Conservation (phyloP, 2,329 filamentous ascomycete genomes). For the Fonsecaea erecta region DNA sequence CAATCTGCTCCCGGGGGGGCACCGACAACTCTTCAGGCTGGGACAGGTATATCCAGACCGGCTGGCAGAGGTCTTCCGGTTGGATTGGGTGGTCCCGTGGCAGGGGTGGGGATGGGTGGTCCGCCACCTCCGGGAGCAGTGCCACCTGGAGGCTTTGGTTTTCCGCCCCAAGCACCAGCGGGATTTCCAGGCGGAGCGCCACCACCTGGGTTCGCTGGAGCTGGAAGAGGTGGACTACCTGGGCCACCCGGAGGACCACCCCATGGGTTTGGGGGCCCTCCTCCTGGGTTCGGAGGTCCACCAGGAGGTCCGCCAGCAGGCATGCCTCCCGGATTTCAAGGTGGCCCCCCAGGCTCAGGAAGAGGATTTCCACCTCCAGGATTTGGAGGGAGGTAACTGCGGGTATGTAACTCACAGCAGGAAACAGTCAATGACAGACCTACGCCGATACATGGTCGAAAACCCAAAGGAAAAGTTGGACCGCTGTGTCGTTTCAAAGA, state of each 20-base stretch:
- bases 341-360: constrained; percentile 61
- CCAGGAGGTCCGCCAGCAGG: constrained; percentile 37
- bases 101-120: constrained; percentile 72
- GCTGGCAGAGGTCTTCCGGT: constrained; percentile 83
- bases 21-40: constrained; percentile 69
- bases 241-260: constrained; percentile 18
- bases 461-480: background rate
- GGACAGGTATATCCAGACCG: constrained; percentile 87
- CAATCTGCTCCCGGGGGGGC: constrained; percentile 71
- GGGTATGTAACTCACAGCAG: background rate
- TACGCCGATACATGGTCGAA: background rate
- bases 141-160: constrained; percentile 56
- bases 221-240: constrained; percentile 25
- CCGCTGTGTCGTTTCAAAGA: background rate
- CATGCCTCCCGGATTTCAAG: constrained; percentile 72
- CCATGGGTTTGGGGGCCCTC: constrained; percentile 42
- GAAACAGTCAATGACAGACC: background rate
- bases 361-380: constrained; percentile 59
- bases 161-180: constrained; percentile 57
- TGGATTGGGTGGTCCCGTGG: constrained; percentile 85
- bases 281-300: constrained; percentile 53
- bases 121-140: constrained; percentile 66
- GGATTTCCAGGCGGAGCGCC: constrained; percentile 41
- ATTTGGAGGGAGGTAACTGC: constrained; percentile 46
- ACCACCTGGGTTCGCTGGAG: constrained; percentile 26